A percentile compares a stretch with the other conserved stretches of the same genome.
These are phyloP conservation scores for Neonectria coccinea DNA, from an alignment of 2,329 filamentous ascomycete genomes.

Conservation along the genomic window DNA sequence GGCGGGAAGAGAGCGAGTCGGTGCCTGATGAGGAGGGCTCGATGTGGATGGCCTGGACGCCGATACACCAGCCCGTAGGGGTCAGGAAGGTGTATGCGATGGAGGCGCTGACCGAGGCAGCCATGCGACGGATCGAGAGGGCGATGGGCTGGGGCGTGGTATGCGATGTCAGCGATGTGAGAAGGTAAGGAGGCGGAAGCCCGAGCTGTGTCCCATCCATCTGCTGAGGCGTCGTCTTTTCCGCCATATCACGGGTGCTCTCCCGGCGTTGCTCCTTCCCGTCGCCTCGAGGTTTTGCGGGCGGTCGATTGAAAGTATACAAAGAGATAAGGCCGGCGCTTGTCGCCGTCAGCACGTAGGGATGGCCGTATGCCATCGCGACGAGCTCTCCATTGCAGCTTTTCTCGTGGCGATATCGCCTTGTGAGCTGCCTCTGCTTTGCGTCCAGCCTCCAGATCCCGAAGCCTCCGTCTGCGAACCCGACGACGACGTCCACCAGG, in stretches of 20 bases:
- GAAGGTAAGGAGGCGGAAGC: conserved; percentile 56
- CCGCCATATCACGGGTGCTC: neutral
- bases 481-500: conserved; percentile 71
- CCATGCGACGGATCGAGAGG: conserved; percentile 80
- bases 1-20: conserved; percentile 51
- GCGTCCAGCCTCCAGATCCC: conserved; percentile 73
- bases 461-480: conserved; percentile 79
- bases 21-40: conserved; percentile 46
- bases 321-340: conserved; percentile 79
- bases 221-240: conserved; percentile 5
- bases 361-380: conserved; percentile 77
- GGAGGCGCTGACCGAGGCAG: conserved; percentile 77
- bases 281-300: conserved; percentile 23
- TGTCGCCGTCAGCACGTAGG: conserved; percentile 84
- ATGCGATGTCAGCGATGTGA: conserved; percentile 84
- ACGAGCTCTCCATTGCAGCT: conserved; percentile 75
- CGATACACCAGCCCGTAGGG: conserved; percentile 85
- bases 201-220: neutral
- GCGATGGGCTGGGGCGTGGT: conserved; percentile 83
- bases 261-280: neutral
- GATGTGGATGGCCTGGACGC: conserved; percentile 89
- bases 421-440: conserved; percentile 56
- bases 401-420: conserved; percentile 69
- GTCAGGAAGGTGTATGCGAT: conserved; percentile 89
- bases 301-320: conserved; percentile 70